phyloP scores from a whole-genome alignment of 768 basidiomycete species.

The Russula sp. region DNA sequence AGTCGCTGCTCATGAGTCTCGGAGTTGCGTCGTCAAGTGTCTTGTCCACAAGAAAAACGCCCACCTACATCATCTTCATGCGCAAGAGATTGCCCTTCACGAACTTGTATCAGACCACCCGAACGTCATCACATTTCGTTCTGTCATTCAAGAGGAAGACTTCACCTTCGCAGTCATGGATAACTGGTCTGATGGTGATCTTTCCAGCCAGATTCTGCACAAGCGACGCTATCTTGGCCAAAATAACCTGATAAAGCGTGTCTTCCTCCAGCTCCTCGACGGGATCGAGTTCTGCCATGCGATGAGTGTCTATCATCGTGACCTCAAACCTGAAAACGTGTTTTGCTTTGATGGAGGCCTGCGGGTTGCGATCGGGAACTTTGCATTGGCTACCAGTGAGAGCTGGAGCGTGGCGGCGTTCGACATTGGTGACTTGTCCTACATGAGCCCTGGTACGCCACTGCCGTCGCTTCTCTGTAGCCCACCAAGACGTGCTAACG shows the following conservation, averaged over 20 bases:
- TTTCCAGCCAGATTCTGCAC: conserved; percentile 85
- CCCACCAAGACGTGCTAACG: conserved; percentile 25
- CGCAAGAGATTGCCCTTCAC: conserved; percentile 79
- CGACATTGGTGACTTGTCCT: conserved; percentile 94
- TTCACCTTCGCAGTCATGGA: conserved; percentile 92
- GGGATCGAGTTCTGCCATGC: conserved; percentile 91
- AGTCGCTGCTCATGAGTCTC: conserved; percentile 32
- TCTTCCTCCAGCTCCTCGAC: conserved; percentile 91
- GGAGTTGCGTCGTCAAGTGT: conserved; percentile 86
- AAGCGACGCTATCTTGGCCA: conserved; percentile 75
- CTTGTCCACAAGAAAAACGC: conserved; percentile 51
- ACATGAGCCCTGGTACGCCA: conserved; percentile 85
- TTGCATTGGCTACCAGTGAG: conserved; percentile 89
- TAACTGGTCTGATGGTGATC: conserved; percentile 83
- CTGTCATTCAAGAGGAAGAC: conserved; percentile 74
- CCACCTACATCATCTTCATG: conserved; percentile 63
- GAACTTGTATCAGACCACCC: conserved; percentile 67
- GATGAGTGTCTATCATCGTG: conserved; percentile 90
- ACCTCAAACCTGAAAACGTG: conserved; percentile 95
- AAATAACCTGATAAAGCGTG: conserved; percentile 74
- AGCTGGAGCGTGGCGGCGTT: conserved; percentile 76
- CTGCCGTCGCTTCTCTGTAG: conserved; percentile 7
- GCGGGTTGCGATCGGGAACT: conserved; percentile 84
- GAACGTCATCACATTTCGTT: conserved; percentile 81
- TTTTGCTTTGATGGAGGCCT: conserved; percentile 75